Conservation (phyloP, 73 alveolate species). For the Paramecium octaurelia region DNA sequence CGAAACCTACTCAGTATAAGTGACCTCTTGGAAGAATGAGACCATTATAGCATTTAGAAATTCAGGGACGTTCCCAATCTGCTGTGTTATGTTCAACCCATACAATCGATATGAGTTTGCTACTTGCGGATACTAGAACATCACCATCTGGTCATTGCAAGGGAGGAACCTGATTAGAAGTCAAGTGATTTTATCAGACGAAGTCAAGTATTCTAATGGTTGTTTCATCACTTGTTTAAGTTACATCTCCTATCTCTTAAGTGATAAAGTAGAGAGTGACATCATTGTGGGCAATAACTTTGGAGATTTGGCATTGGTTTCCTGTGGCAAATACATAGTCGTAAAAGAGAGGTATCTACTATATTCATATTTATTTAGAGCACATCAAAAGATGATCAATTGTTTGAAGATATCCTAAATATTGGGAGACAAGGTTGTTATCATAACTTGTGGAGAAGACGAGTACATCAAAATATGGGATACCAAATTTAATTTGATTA, state of each 20-base stretch:
- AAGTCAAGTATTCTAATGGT: slow-evolving; percentile 40
- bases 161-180: slow-evolving; percentile 79
- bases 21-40: slow-evolving; percentile 78
- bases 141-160: slow-evolving; percentile 83
- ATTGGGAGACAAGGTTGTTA: slow-evolving; percentile 59
- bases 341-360: slow-evolving; percentile 60
- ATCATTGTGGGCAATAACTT: slow-evolving; percentile 83
- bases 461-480: slow-evolving; percentile 93
- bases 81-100: slow-evolving; percentile 80
- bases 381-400: slow-evolving; percentile 90
- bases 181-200: slow-evolving; percentile 54
- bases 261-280: slow-evolving; percentile 80
- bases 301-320: slow-evolving; percentile 86
- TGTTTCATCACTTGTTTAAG: slow-evolving; percentile 56
- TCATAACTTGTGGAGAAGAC: slow-evolving; percentile 95
- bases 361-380: slow-evolving; percentile 39
- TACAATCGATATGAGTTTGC: slow-evolving; percentile 78
- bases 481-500: slow-evolving; percentile 64
- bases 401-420: slow-evolving; percentile 80
- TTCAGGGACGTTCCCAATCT: slow-evolving; percentile 83
- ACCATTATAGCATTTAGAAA: slow-evolving; percentile 82
- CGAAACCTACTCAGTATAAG: slow-evolving; percentile 61
- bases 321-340: slow-evolving; percentile 83
- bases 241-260: slow-evolving; percentile 69
- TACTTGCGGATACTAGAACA: slow-evolving; percentile 87